Base-by-base conservation (phyloP, 1,139 yeast genomes). In the Debaryomyces coudertii region DNA sequence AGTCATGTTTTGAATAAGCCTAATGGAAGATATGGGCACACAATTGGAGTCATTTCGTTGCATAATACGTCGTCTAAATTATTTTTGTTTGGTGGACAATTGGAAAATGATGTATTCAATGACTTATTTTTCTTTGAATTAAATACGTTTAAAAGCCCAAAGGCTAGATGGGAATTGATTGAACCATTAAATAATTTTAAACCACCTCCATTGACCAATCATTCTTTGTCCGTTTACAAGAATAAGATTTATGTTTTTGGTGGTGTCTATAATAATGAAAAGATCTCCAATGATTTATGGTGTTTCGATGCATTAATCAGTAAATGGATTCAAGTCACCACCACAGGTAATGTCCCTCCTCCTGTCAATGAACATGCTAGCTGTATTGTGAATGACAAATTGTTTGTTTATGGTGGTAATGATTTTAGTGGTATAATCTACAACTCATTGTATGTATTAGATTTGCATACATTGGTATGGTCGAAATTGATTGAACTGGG, bases 361-460 rank as follows among this genome's bases (percentile, higher is more conserved):
- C 95, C 98, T 0, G 81, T 93, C 47, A 95, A 90, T 65, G 97
- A 93, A 58, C 99, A 93, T 63, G 82, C 97, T 3, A 84, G 96
- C 15, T 80, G 95, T 24, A 69, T 90, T 40, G 87, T 86, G 46
- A 85, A 86, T 51, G 95, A 90, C 57, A 76, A 85, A 46, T 77
- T 95, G 79, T 89, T 87, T 58, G 79, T 93, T 14, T 86, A 87
- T 61, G 99, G 99, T 40, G 99, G 99, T 45, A 88, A 93, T 58
- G 85, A 87, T 52, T 74, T 81, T 39, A 80, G 83, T 53, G 97
- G 96, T 33, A 77, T 79, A 39, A 84, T 89, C 48, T 76, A 87
- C 52, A 81, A 81, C 55, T 79, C 83, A 25, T 76, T 90, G 46
- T 82, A 82, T 57, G 86, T 92, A n/a, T 80, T 93, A 56, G 90